Percentiles rank a stretch among this genome's conserved stretches.
These are phyloP conservation scores for Hypsizygus marmoreus DNA, from an alignment of 768 basidiomycete species.

Conservation along the genomic window DNA sequence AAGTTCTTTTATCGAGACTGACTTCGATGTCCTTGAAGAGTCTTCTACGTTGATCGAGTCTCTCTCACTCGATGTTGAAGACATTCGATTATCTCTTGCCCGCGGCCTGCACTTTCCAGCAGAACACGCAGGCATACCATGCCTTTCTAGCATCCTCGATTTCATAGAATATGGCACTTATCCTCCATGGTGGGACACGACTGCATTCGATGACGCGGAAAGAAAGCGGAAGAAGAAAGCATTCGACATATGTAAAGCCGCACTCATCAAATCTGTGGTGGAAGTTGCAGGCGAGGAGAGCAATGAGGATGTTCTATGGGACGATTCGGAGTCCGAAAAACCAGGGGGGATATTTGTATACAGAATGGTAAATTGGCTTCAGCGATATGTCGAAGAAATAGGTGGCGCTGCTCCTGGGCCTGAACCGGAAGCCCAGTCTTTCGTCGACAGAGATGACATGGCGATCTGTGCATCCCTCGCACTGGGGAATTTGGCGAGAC, in stretches of 20 bases:
- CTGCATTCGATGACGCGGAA: slow-evolving; percentile 49
- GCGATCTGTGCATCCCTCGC: slow-evolving; percentile 81
- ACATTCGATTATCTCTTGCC: slow-evolving; percentile 71
- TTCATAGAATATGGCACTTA: slow-evolving; percentile 78
- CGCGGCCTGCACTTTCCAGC: slow-evolving; percentile 61
- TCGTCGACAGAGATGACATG: slow-evolving; percentile 63
- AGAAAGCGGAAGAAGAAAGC: slow-evolving; percentile 63
- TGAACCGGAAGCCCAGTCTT: slow-evolving; percentile 20
- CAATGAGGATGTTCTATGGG: slow-evolving; percentile 80
- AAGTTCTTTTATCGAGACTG: slow-evolving; percentile 54
- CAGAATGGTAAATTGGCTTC: slow-evolving; percentile 78
- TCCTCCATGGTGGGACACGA: slow-evolving; percentile 61
- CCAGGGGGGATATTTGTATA: slow-evolving; percentile 75
- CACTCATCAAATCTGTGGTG: slow-evolving; percentile 82
- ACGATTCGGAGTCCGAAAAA: slow-evolving; percentile 51
- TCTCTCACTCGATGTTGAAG: slow-evolving; percentile 75
- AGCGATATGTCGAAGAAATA: slow-evolving; percentile 47
- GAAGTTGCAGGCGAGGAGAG: slow-evolving; percentile 83
- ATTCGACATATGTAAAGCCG: slow-evolving; percentile 83
- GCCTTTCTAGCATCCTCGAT: slow-evolving; percentile 63
- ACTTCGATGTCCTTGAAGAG: slow-evolving; percentile 75
- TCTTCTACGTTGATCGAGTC: slow-evolving; percentile 77
- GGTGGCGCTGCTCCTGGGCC: slow-evolving; percentile 30
- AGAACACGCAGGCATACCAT: slow-evolving; percentile 56
- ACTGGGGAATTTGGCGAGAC: slow-evolving; percentile 78